These are phyloP conservation scores for Diophrys appendiculata DNA, from an alignment of 73 alveolate genomes.

Conservation along the genomic window DNA sequence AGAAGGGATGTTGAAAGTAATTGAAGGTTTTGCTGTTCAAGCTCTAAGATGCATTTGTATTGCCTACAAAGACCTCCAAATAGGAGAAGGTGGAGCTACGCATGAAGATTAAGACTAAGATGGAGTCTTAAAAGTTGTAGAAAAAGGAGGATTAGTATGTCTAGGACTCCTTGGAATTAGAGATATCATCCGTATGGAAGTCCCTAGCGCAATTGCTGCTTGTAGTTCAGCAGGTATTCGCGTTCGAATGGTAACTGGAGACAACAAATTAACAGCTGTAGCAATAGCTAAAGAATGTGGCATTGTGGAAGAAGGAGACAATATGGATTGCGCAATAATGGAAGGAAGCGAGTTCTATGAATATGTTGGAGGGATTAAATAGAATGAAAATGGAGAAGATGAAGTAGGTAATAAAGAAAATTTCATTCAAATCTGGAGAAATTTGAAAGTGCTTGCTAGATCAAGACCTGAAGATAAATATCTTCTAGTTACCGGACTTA, in stretches of 20 bases:
- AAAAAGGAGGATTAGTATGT: conserved; percentile 60
- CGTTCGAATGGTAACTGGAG: conserved; percentile 97
- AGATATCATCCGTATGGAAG: conserved; percentile 88
- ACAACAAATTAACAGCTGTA: conserved; percentile 85
- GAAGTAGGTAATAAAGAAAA: conserved; percentile 41
- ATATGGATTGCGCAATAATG: conserved; percentile 43
- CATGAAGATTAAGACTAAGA: conserved; percentile 42
- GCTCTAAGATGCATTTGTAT: conserved; percentile 79
- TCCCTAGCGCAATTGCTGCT: conserved; percentile 74
- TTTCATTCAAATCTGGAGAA: conserved; percentile 63
- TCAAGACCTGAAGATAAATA: conserved; percentile 85
- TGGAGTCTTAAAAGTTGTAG: conserved; percentile 13
- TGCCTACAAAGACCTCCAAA: conserved; percentile 73
- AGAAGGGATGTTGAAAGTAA: conserved; percentile 23
- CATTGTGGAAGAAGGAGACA: conserved; percentile 59
- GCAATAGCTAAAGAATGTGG: conserved; percentile 92
- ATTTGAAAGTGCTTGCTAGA: conserved; percentile 73
- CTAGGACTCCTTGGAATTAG: conserved; percentile 84
- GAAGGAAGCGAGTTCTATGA: conserved; percentile 80
- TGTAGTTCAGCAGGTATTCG: conserved; percentile 82
- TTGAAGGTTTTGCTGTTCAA: conserved; percentile 75
- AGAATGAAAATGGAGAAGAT: too few relatives aligned
- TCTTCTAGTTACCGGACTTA: conserved; percentile 75
- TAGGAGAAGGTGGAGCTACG: conserved; percentile 47
- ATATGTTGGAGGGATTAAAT: conserved; percentile 77